Evolutionary conservation across 805 yeast species (phyloP).

Genomic region (Schwanniomyces sp.): DNA sequence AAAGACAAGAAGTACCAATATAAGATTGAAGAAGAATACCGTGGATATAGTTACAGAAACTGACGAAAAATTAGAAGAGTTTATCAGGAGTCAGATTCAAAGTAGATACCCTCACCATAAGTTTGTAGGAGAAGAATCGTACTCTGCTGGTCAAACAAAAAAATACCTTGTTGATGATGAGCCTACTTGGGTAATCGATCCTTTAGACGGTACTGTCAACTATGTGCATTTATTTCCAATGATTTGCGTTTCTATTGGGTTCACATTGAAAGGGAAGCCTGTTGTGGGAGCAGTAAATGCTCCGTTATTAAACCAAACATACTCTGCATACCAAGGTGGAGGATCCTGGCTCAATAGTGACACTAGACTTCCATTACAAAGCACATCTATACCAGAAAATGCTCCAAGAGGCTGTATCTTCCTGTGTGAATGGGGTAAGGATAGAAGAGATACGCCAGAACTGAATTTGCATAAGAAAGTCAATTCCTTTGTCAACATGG

Average conservation of each 20-base stretch:
- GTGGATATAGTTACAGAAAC: constrained; percentile 15
- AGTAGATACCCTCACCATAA: constrained; percentile 9
- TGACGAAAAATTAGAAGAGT: constrained; percentile 11
- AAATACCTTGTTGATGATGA: constrained; percentile 10
- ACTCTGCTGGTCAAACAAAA: constrained; percentile 10
- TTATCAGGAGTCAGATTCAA: constrained; percentile 7
- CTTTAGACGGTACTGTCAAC: constrained; percentile 15
- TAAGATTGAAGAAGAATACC: constrained; percentile 10
- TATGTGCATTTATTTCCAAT: constrained; percentile 14
- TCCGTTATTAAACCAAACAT: constrained; percentile 12
- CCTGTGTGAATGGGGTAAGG: constrained; percentile 17
- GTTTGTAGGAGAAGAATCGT: constrained; percentile 14
- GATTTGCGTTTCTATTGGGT: constrained; percentile 14
- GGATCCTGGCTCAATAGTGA: constrained; percentile 12
- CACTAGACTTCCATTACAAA: constrained; percentile 9
- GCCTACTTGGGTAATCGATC: constrained; percentile 15
- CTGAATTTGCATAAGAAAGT: constrained; percentile 11
- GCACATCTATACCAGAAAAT: constrained; percentile 5
- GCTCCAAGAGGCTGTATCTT: constrained; percentile 15
- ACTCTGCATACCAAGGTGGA: constrained; percentile 11
- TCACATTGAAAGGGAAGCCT: constrained; percentile 10
- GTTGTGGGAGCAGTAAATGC: constrained; percentile 14
- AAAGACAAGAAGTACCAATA: constrained; percentile 2
- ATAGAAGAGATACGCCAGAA: constrained; percentile 8
- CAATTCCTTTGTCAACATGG: constrained; percentile 11